A percentile compares a stretch with the other conserved stretches of the same genome.
Evolutionary conservation across 2,329 filamentous ascomycete species (phyloP).

Genomic region (Chrysoporthe puriensis): DNA sequence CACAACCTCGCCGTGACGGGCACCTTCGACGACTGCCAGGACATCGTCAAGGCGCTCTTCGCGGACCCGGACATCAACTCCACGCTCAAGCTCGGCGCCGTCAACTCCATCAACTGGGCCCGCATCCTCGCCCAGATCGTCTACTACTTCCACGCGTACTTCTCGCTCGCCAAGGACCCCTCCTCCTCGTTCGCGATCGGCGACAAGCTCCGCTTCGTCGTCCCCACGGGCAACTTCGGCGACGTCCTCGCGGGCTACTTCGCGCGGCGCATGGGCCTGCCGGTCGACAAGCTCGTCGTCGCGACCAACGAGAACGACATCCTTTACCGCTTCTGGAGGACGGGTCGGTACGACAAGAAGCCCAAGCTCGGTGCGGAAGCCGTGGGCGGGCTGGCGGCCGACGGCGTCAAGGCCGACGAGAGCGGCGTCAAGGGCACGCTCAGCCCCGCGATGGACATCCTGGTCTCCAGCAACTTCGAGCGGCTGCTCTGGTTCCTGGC

Average conservation of each 20-base stretch:
- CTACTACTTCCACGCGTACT: constrained; percentile 97
- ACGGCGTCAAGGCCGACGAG: constrained; percentile 66
- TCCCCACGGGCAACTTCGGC: constrained; percentile 95
- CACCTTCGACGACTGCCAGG: constrained; percentile 96
- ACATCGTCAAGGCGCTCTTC: constrained; percentile 93
- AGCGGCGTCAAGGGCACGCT: constrained; percentile 88
- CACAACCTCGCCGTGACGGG: constrained; percentile 89
- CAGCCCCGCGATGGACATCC: constrained; percentile 95
- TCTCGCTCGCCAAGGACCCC: constrained; percentile 66
- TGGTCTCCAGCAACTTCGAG: constrained; percentile 97
- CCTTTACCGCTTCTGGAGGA: constrained; percentile 91
- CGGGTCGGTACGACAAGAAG: constrained; percentile 87
- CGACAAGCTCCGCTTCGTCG: constrained; percentile 79
- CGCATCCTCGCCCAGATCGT: constrained; percentile 95
- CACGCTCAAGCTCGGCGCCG: constrained; percentile 82
- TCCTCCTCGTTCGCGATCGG: constrained; percentile 64
- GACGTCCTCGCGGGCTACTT: constrained; percentile 95
- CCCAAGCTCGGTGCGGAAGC: constrained; percentile 61
- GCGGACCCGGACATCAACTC: constrained; percentile 82
- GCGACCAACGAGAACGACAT: constrained; percentile 99
- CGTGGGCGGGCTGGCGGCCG: constrained; percentile 65
- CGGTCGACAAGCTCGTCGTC: constrained; percentile 84
- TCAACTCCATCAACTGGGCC: constrained; percentile 97
- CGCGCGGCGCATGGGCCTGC: constrained; percentile 63
- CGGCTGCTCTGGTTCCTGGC: constrained; percentile 91